Conservation (phyloP, 371 early-diverging fungal genomes). For the Rhizopus stolonifer region DNA sequence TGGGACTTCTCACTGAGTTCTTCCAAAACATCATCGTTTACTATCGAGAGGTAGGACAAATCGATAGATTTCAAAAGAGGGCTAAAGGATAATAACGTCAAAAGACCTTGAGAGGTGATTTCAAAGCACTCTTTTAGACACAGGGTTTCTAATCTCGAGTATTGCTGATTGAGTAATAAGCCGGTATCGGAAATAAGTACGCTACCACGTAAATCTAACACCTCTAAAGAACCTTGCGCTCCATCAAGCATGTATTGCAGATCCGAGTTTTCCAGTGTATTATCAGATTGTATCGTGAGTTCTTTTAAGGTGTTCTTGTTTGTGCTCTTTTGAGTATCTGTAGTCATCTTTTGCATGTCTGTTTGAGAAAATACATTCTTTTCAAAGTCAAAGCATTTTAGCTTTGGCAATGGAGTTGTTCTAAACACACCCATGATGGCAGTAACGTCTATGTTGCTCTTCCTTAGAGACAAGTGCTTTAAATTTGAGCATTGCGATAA, state of each 20-base stretch:
- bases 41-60: slow-evolving; percentile 3
- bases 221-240: neutral
- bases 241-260: neutral
- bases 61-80: slow-evolving; percentile 14
- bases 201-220: slow-evolving; percentile 10
- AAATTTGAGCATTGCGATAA: slow-evolving; percentile 20
- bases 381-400: slow-evolving; percentile 15
- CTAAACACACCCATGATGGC: slow-evolving; percentile 20
- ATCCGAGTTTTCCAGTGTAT: neutral
- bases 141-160: slow-evolving; percentile 1
- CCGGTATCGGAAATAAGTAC: slow-evolving; percentile 5
- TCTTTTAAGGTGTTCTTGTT: neutral
- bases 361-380: slow-evolving; percentile 3
- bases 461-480: slow-evolving; percentile 6
- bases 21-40: slow-evolving; percentile 9
- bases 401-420: neutral
- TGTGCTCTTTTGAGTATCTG: neutral
- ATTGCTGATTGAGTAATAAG: neutral
- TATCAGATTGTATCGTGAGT: neutral
- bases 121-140: slow-evolving; percentile 15
- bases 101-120: slow-evolving; percentile 2
- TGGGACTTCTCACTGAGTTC: neutral
- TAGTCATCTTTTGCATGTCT: neutral
- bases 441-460: slow-evolving; percentile 23
- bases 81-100: neutral